Percentiles rank a stretch among this genome's conserved stretches.
These are phyloP conservation scores for Sarocladium strictum DNA, from an alignment of 2,329 filamentous ascomycete genomes.

Conservation along the genomic window DNA sequence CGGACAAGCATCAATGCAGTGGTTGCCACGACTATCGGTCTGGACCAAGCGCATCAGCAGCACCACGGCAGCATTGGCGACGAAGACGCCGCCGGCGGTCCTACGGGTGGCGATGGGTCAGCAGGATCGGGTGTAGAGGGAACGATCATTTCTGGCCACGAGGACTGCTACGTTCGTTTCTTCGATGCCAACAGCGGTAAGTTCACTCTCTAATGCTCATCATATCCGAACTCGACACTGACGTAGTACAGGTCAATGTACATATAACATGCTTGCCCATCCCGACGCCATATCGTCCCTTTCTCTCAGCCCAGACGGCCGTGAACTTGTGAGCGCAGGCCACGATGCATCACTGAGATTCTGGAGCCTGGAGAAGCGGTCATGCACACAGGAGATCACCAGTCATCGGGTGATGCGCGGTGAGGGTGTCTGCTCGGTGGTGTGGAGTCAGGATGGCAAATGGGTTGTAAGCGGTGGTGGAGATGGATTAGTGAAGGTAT, in stretches of 20 bases:
- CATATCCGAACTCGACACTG: not conserved
- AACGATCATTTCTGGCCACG: conserved; percentile 91
- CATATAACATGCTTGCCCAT: conserved; percentile 97
- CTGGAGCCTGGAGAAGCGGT: conserved; percentile 94
- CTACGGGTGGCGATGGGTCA: conserved; percentile 63
- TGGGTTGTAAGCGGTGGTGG: conserved; percentile 94
- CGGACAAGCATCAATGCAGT: conserved; percentile 83
- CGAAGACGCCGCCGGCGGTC: conserved; percentile 72
- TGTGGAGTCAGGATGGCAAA: conserved; percentile 92
- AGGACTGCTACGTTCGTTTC: conserved; percentile 93
- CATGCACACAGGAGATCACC: conserved; percentile 92
- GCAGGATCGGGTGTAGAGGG: conserved; percentile 80
- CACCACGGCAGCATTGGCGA: conserved; percentile 51
- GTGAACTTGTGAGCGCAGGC: conserved; percentile 89
- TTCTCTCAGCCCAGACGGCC: conserved; percentile 85
- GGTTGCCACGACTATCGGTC: conserved; percentile 76
- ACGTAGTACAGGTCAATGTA: conserved; percentile 77
- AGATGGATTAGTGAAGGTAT: conserved; percentile 95
- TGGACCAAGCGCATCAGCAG: conserved; percentile 61
- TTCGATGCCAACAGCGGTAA: conserved; percentile 98
- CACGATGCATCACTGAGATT: conserved; percentile 94
- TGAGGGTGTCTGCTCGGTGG: conserved; percentile 88
- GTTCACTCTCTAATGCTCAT: conserved; percentile 27
- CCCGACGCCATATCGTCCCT: conserved; percentile 88
- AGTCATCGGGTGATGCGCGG: conserved; percentile 91